Evolutionary conservation across 2,329 filamentous ascomycete genomes (phyloP).

Genomic region (Penicillium brasilianum): DNA sequence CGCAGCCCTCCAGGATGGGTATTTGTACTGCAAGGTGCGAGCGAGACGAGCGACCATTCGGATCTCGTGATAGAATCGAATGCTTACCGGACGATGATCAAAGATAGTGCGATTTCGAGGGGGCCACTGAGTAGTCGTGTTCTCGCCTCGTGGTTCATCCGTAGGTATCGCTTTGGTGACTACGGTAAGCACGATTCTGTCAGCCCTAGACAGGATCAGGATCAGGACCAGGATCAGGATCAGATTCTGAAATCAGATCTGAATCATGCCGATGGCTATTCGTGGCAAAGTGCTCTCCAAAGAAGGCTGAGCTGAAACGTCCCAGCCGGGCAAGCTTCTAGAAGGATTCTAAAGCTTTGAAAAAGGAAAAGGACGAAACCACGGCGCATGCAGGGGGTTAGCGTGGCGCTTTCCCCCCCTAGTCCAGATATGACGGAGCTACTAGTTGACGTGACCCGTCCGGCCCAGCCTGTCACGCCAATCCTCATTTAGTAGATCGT

Average conservation of each 20-base stretch:
- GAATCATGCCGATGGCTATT: neutral
- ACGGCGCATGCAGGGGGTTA: neutral
- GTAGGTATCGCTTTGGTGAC: neutral
- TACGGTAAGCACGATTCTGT: neutral
- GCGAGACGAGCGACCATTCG: neutral
- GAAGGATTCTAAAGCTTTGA: constrained; percentile 7
- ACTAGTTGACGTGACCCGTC: neutral
- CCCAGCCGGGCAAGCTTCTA: constrained; percentile 16
- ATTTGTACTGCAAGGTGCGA: neutral
- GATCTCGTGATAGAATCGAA: neutral
- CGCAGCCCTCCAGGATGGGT: neutral
- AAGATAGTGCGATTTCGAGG: neutral
- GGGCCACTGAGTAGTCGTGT: neutral
- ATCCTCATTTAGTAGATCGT: constrained; percentile 5
- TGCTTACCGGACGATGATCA: neutral
- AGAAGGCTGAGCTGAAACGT: neutral
- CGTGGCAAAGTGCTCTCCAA: neutral
- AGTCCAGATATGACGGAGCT: neutral
- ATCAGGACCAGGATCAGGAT: neutral
- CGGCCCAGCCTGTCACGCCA: neutral
- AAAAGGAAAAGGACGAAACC: neutral
- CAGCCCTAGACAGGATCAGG: constrained; percentile 1
- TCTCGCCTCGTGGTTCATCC: neutral
- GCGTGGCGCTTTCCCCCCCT: neutral
- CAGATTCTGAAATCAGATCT: neutral